Base-by-base conservation (phyloP, 768 basidiomycete genomes). In the Russula sp. region DNA sequence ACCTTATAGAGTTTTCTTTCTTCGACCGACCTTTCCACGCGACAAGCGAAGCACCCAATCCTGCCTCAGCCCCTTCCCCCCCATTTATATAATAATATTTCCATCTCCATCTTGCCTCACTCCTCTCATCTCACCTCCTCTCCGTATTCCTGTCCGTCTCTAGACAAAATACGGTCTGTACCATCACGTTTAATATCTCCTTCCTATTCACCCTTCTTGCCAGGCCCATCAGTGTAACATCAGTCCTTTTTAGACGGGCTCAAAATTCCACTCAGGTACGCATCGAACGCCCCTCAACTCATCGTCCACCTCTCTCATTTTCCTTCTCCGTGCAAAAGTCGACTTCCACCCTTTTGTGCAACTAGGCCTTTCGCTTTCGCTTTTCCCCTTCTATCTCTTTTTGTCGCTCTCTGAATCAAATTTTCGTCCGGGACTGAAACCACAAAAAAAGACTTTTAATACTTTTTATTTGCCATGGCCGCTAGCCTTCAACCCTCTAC, bases 191-290 rank as follows among this genome's bases (percentile, higher is more conserved):
- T 55, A 44, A 42, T 42, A 55, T 59, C 32, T 47, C 65, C 32
- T 37, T 31, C 35, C 16, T 57, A 40, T 55, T 63, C 18, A 62
- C 22, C 57, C 45, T 64, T 53, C 58, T 27, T 20, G 27, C 14
- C 35, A 61, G 77, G 81, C 78, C 77, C 74, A 71, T 76, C 78
- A 80, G 83, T 91, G 89, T 91, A 91, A 72, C 85, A 90, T 79
- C 88, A 89, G 77, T 84, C 81, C 82, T 79, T 81, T 79, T 70
- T 84, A 85, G 84, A 87, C 84, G 80, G 84, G 83, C 84, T 81
- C 79, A 83, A 84, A 85, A 80, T 82, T 64, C 81, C 80, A 82
- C 82, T 85, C 78, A 84, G 87, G 86, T 76, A 62, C n/a, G 27
- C 55, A 56, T 68, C 70, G 64, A 44, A 64, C 59, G 67, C 40